phyloP scores from a whole-genome alignment of 192 early-diverging fungal genomes.

The Umbelopsis ramanniana region DNA sequence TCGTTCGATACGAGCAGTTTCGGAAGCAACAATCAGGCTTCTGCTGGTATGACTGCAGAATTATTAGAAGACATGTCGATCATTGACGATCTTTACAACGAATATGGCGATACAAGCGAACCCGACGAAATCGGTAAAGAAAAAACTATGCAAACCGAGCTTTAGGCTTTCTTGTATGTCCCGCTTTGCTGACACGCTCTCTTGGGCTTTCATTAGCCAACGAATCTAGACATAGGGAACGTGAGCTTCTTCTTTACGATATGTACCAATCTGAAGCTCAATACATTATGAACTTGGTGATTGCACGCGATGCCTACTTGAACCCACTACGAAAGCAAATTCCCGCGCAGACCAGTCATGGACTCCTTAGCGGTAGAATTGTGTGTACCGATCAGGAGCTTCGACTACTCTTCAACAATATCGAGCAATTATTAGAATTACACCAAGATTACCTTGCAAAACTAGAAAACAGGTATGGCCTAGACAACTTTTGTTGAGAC shows the following conservation, averaged over 20 bases:
- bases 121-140: constrained; percentile 15
- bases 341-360: constrained; percentile 13
- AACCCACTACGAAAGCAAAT: constrained; percentile 1
- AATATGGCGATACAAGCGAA: background rate
- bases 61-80: constrained; percentile 16
- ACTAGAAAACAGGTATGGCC: constrained; percentile 7
- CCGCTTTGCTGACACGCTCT: background rate
- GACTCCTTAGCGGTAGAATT: constrained; percentile 22
- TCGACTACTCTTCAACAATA: constrained; percentile 17
- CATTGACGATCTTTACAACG: constrained; percentile 18
- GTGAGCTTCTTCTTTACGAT: background rate
- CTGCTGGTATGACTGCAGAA: constrained; percentile 3
- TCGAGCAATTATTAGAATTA: constrained; percentile 19
- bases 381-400: constrained; percentile 29
- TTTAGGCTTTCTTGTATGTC: background rate
- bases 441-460: constrained; percentile 16
- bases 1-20: constrained; percentile 11
- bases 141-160: background rate
- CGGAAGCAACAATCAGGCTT: background rate
- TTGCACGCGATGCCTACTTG: constrained; percentile 3
- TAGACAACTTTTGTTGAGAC: no score
- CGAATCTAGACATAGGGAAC: constrained; percentile 2
- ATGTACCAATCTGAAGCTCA: constrained; percentile 3
- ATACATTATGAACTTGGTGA: constrained; percentile 11
- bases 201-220: background rate